These are phyloP conservation scores for Corrigiola litoralis DNA, from an alignment of 179 eudicot genomes.

Conservation along the genomic window DNA sequence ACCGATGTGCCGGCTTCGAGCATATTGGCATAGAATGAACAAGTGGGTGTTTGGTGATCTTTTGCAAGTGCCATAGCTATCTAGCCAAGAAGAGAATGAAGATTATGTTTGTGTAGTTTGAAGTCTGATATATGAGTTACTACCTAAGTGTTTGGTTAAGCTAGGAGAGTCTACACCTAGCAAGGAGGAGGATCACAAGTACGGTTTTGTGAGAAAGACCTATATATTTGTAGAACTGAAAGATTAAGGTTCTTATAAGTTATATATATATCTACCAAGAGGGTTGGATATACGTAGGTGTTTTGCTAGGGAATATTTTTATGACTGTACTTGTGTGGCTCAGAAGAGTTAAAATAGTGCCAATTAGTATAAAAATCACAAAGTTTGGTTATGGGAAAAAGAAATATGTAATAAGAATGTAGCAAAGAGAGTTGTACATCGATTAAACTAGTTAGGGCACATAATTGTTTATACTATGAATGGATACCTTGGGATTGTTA, in stretches of 20 bases:
- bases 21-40: constrained; percentile 36
- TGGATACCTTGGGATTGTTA: constrained; percentile 46
- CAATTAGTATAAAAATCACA: not conserved
- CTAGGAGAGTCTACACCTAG: no score
- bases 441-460: not conserved
- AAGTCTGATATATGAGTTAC: constrained; percentile 7
- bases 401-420: constrained; percentile 11
- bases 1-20: constrained; percentile 24
- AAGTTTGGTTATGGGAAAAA: constrained; percentile 17
- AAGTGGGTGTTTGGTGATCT: constrained; percentile 37
- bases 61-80: constrained; percentile 59
- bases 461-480: constrained; percentile 18
- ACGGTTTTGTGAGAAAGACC: not conserved
- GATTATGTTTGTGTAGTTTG: not conserved
- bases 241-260: constrained; percentile 22
- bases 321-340: constrained; percentile 12
- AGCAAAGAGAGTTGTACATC: not conserved
- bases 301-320: constrained; percentile 5
- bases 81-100: not conserved
- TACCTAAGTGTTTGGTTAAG: no score
- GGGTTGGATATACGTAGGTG: constrained; percentile 11
- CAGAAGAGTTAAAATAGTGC: constrained; percentile 4
- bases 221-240: constrained; percentile 17
- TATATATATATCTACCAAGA: no score
- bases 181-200: no score